phyloP scores from a whole-genome alignment of 306 rosid genomes.

The Cicer arietinum region DNA sequence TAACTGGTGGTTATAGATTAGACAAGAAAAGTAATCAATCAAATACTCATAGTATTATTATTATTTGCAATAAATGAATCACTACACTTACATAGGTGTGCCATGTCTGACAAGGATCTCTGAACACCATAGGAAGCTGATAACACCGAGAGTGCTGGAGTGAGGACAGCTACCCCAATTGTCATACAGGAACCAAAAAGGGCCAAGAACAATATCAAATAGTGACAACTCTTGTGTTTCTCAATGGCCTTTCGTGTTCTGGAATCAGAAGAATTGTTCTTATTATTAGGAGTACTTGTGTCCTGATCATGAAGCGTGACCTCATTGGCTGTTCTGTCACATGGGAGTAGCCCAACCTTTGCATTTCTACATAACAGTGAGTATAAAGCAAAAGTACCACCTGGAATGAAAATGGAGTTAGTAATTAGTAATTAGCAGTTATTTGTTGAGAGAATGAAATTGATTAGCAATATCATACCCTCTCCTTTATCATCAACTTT shows the following conservation, averaged over 20 bases:
- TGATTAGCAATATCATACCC: conserved; percentile 37
- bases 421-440: no score
- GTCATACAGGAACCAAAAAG: conserved; percentile 84
- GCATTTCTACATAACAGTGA: conserved; percentile 86
- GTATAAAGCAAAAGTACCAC: conserved; percentile 83
- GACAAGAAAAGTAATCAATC: conserved; percentile 38
- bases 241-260: conserved; percentile 72
- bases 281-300: conserved; percentile 21
- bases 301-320: conserved; percentile 52
- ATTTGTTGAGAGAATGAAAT: neutral
- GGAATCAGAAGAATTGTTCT: conserved; percentile 59
- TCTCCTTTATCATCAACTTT: conserved; percentile 77
- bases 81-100: conserved; percentile 55
- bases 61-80: neutral
- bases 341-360: conserved; percentile 77
- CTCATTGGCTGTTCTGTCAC: conserved; percentile 58
- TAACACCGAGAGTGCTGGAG: conserved; percentile 81
- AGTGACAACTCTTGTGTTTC: conserved; percentile 64
- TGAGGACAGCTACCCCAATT: conserved; percentile 74
- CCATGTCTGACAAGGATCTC: conserved; percentile 59
- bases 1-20: conserved; percentile 51
- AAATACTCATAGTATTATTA: neutral
- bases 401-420: conserved; percentile 38
- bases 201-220: conserved; percentile 69
- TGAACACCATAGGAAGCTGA: conserved; percentile 79